Percentiles rank a stretch among this genome's conserved stretches.
Conservation (phyloP, 73 alveolate genomes). For the Paramecium caudatum region DNA sequence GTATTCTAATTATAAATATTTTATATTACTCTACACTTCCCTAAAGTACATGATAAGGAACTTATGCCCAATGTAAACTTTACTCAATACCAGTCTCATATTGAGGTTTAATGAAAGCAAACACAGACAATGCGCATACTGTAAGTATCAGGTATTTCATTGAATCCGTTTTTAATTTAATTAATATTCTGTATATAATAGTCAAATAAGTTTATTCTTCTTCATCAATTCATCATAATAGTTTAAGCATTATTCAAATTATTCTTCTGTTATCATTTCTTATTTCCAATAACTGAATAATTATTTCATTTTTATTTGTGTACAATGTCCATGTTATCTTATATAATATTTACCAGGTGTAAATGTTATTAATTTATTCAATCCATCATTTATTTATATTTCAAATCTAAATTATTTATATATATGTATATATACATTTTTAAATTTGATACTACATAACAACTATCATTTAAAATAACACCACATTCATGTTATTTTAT, state of each 20-base stretch:
- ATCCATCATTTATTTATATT: neutral
- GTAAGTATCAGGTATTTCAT: conserved; percentile 14
- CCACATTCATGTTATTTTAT: conserved; percentile 34
- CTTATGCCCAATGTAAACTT: conserved; percentile 59
- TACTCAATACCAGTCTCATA: conserved; percentile 54
- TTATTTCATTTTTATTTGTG: neutral
- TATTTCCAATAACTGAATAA: neutral
- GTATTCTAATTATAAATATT: conserved; percentile 13
- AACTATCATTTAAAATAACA: neutral
- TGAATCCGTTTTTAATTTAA: conserved; percentile 61
- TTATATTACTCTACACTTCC: conserved; percentile 24
- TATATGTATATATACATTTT: neutral
- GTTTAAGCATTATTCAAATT: conserved; percentile 33
- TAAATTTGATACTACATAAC: conserved; percentile 29
- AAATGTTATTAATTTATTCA: neutral
- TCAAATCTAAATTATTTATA: conserved; percentile 35
- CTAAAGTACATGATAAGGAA: conserved; percentile 53
- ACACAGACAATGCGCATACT: conserved; percentile 3
- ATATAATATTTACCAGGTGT: conserved; percentile 47
- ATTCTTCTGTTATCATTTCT: neutral
- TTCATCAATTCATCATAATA: conserved; percentile 43
- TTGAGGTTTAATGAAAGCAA: conserved; percentile 47
- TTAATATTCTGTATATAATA: neutral
- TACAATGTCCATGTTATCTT: neutral
- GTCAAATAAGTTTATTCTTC: neutral